Evolutionary conservation across 345 rosid species (phyloP).

Genomic region (Arabidopsis arenosa): DNA sequence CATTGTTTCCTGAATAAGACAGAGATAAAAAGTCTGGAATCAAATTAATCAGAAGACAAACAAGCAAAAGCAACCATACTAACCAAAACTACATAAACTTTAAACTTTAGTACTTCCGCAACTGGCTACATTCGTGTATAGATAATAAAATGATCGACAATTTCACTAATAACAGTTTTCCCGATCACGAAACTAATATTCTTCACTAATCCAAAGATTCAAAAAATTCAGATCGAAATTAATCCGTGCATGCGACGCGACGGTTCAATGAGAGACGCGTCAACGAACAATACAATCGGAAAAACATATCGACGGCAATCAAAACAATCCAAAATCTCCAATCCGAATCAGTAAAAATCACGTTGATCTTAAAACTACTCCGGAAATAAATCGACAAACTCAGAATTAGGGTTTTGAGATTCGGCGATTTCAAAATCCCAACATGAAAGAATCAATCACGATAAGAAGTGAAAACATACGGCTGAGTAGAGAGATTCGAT

Average conservation of each 20-base stretch:
- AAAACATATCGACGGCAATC: background rate
- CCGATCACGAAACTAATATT: background rate
- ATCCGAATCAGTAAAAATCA: background rate
- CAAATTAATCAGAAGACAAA: conserved; percentile 9
- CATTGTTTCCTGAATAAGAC: conserved; percentile 58
- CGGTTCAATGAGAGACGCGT: conserved; percentile 28
- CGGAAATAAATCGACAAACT: conserved; percentile 7
- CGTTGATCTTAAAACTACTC: background rate
- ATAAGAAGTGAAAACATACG: conserved; percentile 17
- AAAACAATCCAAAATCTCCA: background rate
- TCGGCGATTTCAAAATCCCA: background rate
- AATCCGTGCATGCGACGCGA: conserved; percentile 36
- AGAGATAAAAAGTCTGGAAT: background rate
- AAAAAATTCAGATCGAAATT: conserved; percentile 8
- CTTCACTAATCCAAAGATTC: conserved; percentile 42
- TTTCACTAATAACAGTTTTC: conserved; percentile 5
- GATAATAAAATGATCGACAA: background rate
- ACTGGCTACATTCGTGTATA: background rate
- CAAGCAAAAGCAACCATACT: conserved; percentile 25
- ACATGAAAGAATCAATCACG: background rate
- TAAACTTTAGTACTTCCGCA: background rate
- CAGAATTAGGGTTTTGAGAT: conserved; percentile 33
- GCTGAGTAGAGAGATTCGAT: conserved; percentile 21
- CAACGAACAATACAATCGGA: conserved; percentile 18
- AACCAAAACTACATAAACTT: background rate